These are phyloP conservation scores for Austroboletus eburneus DNA, from an alignment of 768 basidiomycete species.

Conservation along the genomic window DNA sequence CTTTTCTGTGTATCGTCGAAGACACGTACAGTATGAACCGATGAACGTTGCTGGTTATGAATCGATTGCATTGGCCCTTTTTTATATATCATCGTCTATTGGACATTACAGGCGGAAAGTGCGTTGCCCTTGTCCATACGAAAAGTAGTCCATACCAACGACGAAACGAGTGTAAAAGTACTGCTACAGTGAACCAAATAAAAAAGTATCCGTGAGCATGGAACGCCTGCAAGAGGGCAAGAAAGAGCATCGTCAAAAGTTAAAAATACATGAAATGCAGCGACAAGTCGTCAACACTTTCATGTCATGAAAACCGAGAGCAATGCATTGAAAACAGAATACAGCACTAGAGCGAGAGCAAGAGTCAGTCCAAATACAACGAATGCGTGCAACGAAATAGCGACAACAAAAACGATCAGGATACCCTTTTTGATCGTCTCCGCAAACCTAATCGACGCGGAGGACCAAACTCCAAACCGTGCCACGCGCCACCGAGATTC, in stretches of 20 bases:
- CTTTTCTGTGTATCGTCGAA: too few species aligned
- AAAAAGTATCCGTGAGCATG: background rate
- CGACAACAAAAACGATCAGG: background rate
- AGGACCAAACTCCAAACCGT: slow-evolving; percentile 3
- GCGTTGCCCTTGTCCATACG: too few species aligned
- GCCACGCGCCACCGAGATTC: slow-evolving; percentile 20
- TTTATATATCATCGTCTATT: too few species aligned
- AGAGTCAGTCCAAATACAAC: background rate
- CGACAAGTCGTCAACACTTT: too few species aligned
- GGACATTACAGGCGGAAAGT: too few species aligned
- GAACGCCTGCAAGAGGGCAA: background rate
- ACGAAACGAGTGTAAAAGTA: background rate
- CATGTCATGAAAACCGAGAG: slow-evolving; percentile 8
- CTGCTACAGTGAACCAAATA: slow-evolving; percentile 4
- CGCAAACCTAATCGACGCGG: slow-evolving; percentile 9
- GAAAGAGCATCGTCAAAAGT: background rate
- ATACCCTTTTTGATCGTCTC: slow-evolving; percentile 5
- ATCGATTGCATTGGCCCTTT: too few species aligned
- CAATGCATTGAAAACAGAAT: slow-evolving; percentile 4
- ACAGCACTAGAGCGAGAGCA: background rate
- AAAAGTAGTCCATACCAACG: too few species aligned
- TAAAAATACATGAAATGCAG: background rate
- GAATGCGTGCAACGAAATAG: background rate
- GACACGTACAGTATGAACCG: too few species aligned
- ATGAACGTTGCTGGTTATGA: too few species aligned